Evolutionary conservation across 1,284 basidiomycete genomes (phyloP), one percentile per base, ranked within the genome.

Genomic region (Fomitopsis pinicola): DNA sequence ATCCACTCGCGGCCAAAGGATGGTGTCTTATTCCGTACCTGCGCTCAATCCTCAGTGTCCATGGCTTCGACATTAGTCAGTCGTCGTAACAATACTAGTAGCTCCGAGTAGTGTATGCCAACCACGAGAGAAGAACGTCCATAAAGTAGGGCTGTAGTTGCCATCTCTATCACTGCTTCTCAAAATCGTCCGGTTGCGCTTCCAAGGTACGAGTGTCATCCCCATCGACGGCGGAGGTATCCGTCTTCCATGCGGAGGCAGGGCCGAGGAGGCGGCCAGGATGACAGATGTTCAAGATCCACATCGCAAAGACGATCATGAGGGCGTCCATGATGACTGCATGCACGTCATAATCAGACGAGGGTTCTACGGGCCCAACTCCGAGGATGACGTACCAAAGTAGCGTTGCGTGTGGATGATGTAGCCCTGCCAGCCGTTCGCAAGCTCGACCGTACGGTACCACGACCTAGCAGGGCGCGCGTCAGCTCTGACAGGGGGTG

Each of bases 371-470:
- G 9, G 19, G 17, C 7, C 14, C 4, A 28, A 22, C 14, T 42
- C 54, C 5, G 44, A 6, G n/a, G 2, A 28, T 6, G 22, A 56
- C 67, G 36, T 63, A 84, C 82, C 82, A 74, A 88, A 86, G 67
- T 81, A 82, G 15, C 78, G 67, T 67, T 87, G 73, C 2, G 84
- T 85, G 4, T 70, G 67, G 65, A 85, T 84, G 63, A 87, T 77
- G 10, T 72, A 72, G 2, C 85, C 85, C 22, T 67, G 68, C 81
- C 83, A 87, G 1, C 85, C 85, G 62, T 80, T 76, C 3, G 77
- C 66, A 1, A 87, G 77, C 71, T 87, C 84, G 59, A 84, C 76
- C 1, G 78, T 79, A 52, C 84, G 79, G 68, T 82, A 83, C 8
- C 81, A 70, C 4, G 79, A 77, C 42, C 79, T 80, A 57, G 38